Conservation (phyloP, 352 stramenopile species). For the Globisporangium echinulatum region DNA sequence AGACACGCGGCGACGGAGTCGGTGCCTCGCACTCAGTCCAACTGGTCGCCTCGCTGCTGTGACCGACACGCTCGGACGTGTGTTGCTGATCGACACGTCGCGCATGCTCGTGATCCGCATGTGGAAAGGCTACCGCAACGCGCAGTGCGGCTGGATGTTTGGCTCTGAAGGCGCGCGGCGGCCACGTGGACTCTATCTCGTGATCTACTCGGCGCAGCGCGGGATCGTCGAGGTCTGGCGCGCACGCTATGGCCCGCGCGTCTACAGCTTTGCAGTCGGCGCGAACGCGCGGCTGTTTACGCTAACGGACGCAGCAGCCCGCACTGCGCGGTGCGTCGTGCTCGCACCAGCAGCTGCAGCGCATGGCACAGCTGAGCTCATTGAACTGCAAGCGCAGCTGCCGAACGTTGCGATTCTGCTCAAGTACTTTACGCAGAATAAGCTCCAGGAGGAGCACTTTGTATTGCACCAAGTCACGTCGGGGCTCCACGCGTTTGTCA, state of each 20-base stretch:
- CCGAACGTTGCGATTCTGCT: conserved; percentile 59
- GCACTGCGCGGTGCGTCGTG: conserved; percentile 41
- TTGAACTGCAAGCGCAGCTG: conserved; percentile 48
- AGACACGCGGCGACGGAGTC: conserved; percentile 50
- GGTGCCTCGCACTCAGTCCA: conserved; percentile 61
- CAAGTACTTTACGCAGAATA: conserved; percentile 85
- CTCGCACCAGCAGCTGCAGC: conserved; percentile 19
- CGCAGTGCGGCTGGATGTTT: conserved; percentile 80
- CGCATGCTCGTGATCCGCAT: conserved; percentile 80
- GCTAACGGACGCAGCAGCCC: conserved; percentile 28
- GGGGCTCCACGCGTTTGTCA: conserved; percentile 61
- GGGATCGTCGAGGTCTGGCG: conserved; percentile 83
- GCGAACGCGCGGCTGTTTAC: conserved; percentile 65
- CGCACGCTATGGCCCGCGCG: conserved; percentile 59
- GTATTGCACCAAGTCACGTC: conserved; percentile 75
- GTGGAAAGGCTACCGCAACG: conserved; percentile 86
- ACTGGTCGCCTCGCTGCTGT: conserved; percentile 63
- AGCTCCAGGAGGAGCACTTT: conserved; percentile 84
- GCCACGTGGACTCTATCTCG: conserved; percentile 59
- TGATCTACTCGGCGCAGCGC: conserved; percentile 80
- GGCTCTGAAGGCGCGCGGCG: conserved; percentile 41
- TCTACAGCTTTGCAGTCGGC: conserved; percentile 71
- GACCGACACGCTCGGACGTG: conserved; percentile 65
- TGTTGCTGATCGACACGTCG: conserved; percentile 71
- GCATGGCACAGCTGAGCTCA: conserved; percentile 32